phyloP scores from a whole-genome alignment of 139 green algal species.

The Microglena sp. region DNA sequence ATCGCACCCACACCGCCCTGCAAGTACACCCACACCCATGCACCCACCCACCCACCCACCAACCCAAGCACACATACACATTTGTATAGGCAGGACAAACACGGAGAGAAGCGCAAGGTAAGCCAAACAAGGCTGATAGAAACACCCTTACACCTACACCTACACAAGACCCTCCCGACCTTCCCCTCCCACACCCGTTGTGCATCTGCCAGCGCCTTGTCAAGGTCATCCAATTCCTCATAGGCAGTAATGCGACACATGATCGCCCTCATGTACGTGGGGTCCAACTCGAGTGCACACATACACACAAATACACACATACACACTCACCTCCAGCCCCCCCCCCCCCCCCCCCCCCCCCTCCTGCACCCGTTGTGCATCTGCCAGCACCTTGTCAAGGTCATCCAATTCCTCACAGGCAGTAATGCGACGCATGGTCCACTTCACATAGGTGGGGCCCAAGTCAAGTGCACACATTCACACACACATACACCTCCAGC shows the following conservation, averaged over 20 bases:
- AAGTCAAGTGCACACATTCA: too few relatives aligned
- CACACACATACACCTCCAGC: too few relatives aligned
- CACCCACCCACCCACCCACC: background rate
- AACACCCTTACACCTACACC: too few relatives aligned
- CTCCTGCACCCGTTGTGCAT: slow-evolving; percentile 41
- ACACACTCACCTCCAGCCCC: too few relatives aligned
- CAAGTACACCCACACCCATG: background rate
- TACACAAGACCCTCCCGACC: too few relatives aligned
- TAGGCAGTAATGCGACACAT: slow-evolving; percentile 61
- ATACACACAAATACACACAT: too few relatives aligned
- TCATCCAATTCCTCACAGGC: slow-evolving; percentile 77
- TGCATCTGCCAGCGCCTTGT: slow-evolving; percentile 66
- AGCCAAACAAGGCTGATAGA: background rate
- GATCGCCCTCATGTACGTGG: slow-evolving; percentile 67
- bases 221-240: slow-evolving; percentile 70
- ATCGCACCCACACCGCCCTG: too few relatives aligned
- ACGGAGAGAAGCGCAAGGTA: background rate
- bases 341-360: background rate
- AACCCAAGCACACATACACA: background rate
- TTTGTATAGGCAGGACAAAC: background rate
- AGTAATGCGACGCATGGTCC: slow-evolving; percentile 49
- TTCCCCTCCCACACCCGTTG: slow-evolving; percentile 40
- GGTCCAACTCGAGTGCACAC: slow-evolving; percentile 13
- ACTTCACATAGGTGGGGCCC: too few relatives aligned
- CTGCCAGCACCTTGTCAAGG: slow-evolving; percentile 64